Conservation (phyloP, 2,329 filamentous ascomycete species). For the Microcyclospora pomicola region DNA sequence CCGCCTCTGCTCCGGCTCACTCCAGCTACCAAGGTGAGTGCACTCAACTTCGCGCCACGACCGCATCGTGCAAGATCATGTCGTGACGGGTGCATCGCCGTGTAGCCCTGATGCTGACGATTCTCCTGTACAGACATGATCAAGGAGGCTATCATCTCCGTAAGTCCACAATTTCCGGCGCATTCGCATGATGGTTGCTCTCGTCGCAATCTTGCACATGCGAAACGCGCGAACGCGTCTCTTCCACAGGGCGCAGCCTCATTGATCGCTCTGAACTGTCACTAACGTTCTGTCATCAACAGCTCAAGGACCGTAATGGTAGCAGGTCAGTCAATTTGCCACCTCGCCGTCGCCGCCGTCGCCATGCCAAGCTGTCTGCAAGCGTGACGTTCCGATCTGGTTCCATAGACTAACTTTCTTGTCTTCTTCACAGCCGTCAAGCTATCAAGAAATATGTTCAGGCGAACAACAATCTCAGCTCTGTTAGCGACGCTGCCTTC, state of each 20-base stretch:
- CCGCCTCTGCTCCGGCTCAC: slow-evolving; percentile 40
- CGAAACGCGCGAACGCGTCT: too few relatives aligned
- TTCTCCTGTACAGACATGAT: slow-evolving; percentile 51
- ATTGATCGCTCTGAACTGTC: slow-evolving; percentile 8
- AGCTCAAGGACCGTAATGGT: slow-evolving; percentile 59
- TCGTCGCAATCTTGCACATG: background rate
- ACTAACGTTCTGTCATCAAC: slow-evolving; percentile 37
- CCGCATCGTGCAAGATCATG: background rate
- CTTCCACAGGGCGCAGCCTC: too few relatives aligned
- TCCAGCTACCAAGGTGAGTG: slow-evolving; percentile 52
- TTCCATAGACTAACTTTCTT: slow-evolving; percentile 12
- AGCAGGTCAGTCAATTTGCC: slow-evolving; percentile 44
- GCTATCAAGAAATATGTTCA: slow-evolving; percentile 63
- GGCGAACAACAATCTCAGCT: slow-evolving; percentile 52
- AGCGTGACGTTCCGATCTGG: slow-evolving; percentile 6
- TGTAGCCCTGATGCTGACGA: slow-evolving; percentile 34
- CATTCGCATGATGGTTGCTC: slow-evolving; percentile 11
- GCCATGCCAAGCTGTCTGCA: slow-evolving; percentile 4
- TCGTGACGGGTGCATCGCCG: background rate
- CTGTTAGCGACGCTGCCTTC: slow-evolving; percentile 43
- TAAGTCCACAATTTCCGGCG: slow-evolving; percentile 45
- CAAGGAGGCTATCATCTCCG: slow-evolving; percentile 56
- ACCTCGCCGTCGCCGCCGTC: slow-evolving; percentile 15
- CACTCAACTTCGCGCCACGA: background rate
- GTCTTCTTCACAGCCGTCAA: slow-evolving; percentile 42